Percentiles rank a stretch among this genome's conserved stretches.
Evolutionary conservation across 225 moss, liverwort and hornwort species (phyloP).

Genomic region (Sphagnum tenellum): DNA sequence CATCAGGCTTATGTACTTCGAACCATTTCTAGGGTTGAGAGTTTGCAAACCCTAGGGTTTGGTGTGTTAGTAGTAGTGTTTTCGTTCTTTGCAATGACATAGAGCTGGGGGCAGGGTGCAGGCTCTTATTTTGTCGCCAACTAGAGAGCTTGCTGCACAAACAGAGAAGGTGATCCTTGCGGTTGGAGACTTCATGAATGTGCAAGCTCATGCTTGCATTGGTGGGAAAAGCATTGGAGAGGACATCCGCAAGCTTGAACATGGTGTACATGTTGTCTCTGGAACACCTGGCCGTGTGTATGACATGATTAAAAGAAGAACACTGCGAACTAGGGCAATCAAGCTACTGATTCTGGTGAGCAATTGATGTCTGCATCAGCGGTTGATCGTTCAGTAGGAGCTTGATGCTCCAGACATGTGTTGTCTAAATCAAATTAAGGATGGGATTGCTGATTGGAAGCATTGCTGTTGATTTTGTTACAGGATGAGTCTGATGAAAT

Average conservation of each 20-base stretch:
- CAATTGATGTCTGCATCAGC: no score
- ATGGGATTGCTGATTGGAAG: no score
- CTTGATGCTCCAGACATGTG: not conserved
- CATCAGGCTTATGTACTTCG: no score
- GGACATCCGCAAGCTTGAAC: slow-evolving; percentile 83
- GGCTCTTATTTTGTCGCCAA: slow-evolving; percentile 80
- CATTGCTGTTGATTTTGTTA: not conserved
- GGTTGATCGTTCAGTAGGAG: no score
- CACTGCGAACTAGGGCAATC: slow-evolving; percentile 69
- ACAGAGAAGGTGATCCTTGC: slow-evolving; percentile 90
- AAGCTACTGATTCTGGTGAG: slow-evolving; percentile 77
- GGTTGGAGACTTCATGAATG: slow-evolving; percentile 81
- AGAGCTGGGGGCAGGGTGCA: slow-evolving; percentile 41
- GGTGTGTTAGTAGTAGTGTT: no score
- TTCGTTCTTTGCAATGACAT: no score
- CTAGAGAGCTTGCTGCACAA: slow-evolving; percentile 79
- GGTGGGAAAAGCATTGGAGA: slow-evolving; percentile 91
- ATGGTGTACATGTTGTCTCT: slow-evolving; percentile 83
- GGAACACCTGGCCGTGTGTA: slow-evolving; percentile 86
- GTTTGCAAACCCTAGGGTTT: no score
- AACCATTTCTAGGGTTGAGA: no score
- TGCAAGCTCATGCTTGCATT: slow-evolving; percentile 89
- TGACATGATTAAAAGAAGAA: slow-evolving; percentile 88
- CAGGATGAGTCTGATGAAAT: slow-evolving; percentile 96
- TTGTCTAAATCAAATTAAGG: no score